These are phyloP conservation scores for Amanita exitialis DNA, from an alignment of 768 basidiomycete genomes.

Conservation along the genomic window DNA sequence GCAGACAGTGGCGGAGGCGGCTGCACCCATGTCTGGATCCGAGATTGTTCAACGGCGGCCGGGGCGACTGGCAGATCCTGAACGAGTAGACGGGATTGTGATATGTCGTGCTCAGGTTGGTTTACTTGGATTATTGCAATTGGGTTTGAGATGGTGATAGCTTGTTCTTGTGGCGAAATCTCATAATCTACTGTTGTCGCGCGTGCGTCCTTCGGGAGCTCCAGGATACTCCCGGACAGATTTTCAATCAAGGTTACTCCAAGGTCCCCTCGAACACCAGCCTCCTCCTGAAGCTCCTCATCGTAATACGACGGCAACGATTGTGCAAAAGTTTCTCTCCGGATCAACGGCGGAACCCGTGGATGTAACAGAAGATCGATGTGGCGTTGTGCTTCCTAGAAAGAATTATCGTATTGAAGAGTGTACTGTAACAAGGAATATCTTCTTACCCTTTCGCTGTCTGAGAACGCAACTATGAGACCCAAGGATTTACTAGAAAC, in stretches of 20 bases:
- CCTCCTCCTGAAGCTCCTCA: slow-evolving; percentile 61
- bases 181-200: neutral
- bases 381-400: slow-evolving; percentile 19
- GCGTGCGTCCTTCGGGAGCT: neutral
- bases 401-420: neutral
- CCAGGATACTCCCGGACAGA: neutral
- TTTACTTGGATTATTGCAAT: neutral
- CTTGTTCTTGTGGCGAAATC: neutral
- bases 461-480: slow-evolving; percentile 35
- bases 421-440: neutral
- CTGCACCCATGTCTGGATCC: neutral
- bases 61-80: neutral
- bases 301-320: slow-evolving; percentile 46
- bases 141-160: neutral
- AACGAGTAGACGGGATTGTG: neutral
- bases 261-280: slow-evolving; percentile 31
- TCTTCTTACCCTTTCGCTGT: neutral
- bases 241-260: slow-evolving; percentile 18
- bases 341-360: slow-evolving; percentile 66
- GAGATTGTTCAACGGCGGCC: neutral
- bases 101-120: neutral
- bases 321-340: slow-evolving; percentile 56
- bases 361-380: slow-evolving; percentile 69
- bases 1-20: slow-evolving; percentile 9
- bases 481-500: slow-evolving; percentile 53